Conservation (phyloP, 2,329 filamentous ascomycete species). For the Colletotrichum camelliae region DNA sequence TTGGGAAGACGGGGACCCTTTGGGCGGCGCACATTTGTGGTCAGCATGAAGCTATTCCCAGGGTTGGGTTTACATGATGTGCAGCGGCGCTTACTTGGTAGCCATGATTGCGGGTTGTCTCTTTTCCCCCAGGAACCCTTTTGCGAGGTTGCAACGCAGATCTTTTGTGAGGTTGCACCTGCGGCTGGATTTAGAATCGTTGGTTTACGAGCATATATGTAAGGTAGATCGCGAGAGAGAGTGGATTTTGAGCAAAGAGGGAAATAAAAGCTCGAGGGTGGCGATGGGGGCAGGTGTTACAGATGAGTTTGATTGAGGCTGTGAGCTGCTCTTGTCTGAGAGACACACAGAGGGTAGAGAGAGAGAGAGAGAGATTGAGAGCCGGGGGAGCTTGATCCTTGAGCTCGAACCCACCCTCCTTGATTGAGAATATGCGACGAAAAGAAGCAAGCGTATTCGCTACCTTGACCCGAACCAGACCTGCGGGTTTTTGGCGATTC, state of each 20-base stretch:
- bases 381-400: not conserved
- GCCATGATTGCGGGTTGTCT: not conserved
- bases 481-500: not conserved
- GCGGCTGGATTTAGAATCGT: not conserved
- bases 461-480: not conserved
- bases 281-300: slow-evolving; percentile 3
- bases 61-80: not conserved
- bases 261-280: not conserved
- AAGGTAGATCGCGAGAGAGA: not conserved
- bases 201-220: not conserved
- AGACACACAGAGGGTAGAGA: not conserved
- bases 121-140: rapidly evolving
- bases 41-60: not conserved
- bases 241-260: not conserved
- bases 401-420: not conserved
- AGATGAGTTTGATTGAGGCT: slow-evolving; percentile 11
- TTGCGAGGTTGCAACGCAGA: not conserved
- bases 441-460: not conserved
- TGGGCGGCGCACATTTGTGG: not conserved
- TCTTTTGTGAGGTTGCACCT: not conserved
- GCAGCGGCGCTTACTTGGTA: not conserved
- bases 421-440: not conserved
- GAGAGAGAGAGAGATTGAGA: not conserved
- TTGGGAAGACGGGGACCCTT: slow-evolving; percentile 36
- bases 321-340: not conserved